phyloP scores from a whole-genome alignment of 176 grass and related monocot species.

The Lolium perenne region DNA sequence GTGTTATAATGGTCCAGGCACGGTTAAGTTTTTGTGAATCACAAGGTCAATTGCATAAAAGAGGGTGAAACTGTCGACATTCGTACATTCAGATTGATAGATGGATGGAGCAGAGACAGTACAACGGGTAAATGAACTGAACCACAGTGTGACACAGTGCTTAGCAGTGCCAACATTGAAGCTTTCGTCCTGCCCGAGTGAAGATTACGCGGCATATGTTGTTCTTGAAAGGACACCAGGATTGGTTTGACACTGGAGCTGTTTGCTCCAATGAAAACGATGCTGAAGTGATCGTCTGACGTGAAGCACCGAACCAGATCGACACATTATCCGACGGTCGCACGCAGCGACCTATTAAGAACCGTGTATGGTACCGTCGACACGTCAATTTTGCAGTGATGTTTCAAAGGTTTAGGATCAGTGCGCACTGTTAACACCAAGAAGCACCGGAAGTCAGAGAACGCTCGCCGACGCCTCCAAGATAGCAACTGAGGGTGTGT shows the following conservation, averaged over 20 bases:
- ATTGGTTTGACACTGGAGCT: background rate
- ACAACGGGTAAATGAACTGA: background rate
- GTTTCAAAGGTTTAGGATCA: background rate
- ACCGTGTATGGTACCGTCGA: background rate
- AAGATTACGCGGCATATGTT: background rate
- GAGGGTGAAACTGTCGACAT: background rate
- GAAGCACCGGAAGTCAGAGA: background rate
- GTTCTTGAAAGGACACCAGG: background rate
- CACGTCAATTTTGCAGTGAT: background rate
- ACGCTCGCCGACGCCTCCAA: background rate
- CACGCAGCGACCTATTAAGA: background rate
- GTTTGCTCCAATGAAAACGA: background rate
- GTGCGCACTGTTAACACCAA: background rate
- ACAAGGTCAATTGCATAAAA: background rate
- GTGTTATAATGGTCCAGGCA: background rate
- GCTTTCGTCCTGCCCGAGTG: background rate
- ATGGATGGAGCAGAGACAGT: background rate
- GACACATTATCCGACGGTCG: background rate
- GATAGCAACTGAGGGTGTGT: background rate
- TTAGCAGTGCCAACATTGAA: background rate
- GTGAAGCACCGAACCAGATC: conserved; percentile 24
- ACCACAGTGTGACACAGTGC: background rate
- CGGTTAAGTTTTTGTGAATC: background rate
- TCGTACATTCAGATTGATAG: background rate
- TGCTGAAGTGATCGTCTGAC: background rate